Evolutionary conservation across 2,329 filamentous ascomycete genomes (phyloP).

Genomic region (Immersiporthe knoxdaviesiana): DNA sequence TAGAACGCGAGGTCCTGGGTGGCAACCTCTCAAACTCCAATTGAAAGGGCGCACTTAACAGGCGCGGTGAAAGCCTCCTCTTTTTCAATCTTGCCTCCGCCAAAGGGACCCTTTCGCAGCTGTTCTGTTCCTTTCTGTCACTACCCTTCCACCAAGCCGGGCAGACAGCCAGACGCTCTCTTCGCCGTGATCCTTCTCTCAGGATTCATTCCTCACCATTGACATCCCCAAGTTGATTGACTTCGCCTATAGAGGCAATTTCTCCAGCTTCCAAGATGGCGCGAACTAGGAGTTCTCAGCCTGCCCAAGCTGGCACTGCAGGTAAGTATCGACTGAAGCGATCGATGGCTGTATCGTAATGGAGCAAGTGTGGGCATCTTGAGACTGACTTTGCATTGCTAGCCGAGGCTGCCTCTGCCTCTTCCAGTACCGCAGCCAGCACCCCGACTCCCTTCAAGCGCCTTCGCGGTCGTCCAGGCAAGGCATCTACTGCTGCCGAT

Average conservation of each 20-base stretch:
- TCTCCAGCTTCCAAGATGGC: constrained; percentile 11
- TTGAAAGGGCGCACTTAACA: background rate
- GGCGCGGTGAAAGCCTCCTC: background rate
- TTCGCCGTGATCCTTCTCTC: background rate
- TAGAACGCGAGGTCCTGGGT: constrained; percentile 16
- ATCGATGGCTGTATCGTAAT: background rate
- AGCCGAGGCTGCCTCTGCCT: constrained; percentile 17
- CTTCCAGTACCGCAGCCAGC: constrained; percentile 4
- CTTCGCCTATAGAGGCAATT: background rate
- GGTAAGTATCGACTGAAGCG: constrained; percentile 7
- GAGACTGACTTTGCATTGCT: constrained; percentile 13
- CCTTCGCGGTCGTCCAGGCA: constrained; percentile 37
- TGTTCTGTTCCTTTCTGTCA: background rate
- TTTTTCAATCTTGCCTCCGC: background rate
- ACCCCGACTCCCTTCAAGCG: constrained; percentile 32
- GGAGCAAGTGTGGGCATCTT: background rate
- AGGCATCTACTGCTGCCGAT: constrained; percentile 27
- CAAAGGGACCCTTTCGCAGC: background rate
- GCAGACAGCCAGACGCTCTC: background rate
- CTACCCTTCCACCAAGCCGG: background rate
- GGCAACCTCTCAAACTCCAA: constrained; percentile 16
- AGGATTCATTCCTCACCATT: background rate
- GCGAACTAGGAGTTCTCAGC: constrained; percentile 24
- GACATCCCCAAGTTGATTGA: background rate
- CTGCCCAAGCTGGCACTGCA: constrained; percentile 8